Percentiles rank a stretch among this genome's conserved stretches.
Conservation (phyloP, 148 eudicot species). For the Amaranthus cruentus region DNA sequence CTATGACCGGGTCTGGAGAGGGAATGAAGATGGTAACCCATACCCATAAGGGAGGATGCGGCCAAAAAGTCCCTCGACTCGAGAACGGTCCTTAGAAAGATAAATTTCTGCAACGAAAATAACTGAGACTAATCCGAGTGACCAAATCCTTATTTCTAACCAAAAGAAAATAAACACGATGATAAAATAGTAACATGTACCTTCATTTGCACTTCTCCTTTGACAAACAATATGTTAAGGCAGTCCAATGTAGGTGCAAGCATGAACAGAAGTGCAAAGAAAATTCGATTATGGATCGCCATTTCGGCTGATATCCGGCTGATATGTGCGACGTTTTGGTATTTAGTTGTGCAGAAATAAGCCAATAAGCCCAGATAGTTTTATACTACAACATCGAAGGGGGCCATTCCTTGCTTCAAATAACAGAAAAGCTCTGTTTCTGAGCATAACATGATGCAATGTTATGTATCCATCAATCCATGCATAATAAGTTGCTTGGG, state of each 20-base stretch:
- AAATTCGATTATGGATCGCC: constrained; percentile 1
- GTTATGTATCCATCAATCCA: neutral
- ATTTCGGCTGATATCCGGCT: constrained; percentile 14
- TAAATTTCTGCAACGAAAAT: no score
- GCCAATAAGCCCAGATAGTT: neutral
- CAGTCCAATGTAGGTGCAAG: constrained; percentile 15
- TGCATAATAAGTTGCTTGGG: constrained; percentile 5
- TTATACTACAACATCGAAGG: neutral
- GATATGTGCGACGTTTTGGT: neutral
- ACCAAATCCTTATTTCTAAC: no score
- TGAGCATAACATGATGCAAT: neutral
- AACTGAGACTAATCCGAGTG: no score
- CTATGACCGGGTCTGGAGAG: no score
- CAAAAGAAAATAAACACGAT: no score
- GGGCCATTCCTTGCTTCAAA: constrained; percentile 32
- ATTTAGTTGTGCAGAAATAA: neutral
- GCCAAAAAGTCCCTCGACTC: no score
- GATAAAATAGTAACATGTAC: constrained; percentile 8
- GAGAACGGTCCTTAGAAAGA: no score
- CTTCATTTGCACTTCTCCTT: constrained; percentile 25
- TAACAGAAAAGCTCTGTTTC: constrained; percentile 23
- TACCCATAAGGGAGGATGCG: no score
- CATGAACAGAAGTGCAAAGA: constrained; percentile 8
- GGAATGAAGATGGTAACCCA: no score
- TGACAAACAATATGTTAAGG: constrained; percentile 12